These are phyloP conservation scores for Toxicodendron radicans DNA, from an alignment of 345 rosid genomes.

Conservation along the genomic window DNA sequence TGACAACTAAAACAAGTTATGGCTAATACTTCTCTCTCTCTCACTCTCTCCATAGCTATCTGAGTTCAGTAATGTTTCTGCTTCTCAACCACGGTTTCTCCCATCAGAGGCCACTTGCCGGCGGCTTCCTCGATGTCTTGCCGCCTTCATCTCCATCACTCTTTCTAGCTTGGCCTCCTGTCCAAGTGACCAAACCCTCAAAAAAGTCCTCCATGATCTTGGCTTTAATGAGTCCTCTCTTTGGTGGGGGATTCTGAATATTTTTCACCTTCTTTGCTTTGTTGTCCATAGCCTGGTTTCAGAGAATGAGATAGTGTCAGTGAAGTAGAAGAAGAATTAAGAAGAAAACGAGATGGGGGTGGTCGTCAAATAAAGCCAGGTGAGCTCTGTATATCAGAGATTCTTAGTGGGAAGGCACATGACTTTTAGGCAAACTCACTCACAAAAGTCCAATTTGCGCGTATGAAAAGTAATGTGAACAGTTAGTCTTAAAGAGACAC, in stretches of 20 bases:
- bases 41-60: not conserved
- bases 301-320: not conserved
- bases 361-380: not conserved
- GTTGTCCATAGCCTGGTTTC: constrained; percentile 6
- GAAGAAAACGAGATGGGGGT: not conserved
- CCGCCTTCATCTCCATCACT: constrained; percentile 2
- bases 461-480: not conserved
- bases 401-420: not conserved
- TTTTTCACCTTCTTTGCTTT: not conserved
- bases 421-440: not conserved
- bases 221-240: constrained; percentile 25
- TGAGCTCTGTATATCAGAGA: not conserved
- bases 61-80: not conserved
- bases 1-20: constrained; percentile 15
- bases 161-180: not conserved
- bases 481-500: too few relatives aligned
- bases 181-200: not conserved
- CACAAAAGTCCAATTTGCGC: not conserved
- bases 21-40: not conserved
- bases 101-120: not conserved
- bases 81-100: constrained; percentile 9
- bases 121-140: not conserved
- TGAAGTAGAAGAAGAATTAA: not conserved
- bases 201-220: not conserved
- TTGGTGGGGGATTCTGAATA: constrained; percentile 12